Evolutionary conservation across 2,329 filamentous ascomycete genomes (phyloP).

Genomic region (Cladosporium cucumerinum): DNA sequence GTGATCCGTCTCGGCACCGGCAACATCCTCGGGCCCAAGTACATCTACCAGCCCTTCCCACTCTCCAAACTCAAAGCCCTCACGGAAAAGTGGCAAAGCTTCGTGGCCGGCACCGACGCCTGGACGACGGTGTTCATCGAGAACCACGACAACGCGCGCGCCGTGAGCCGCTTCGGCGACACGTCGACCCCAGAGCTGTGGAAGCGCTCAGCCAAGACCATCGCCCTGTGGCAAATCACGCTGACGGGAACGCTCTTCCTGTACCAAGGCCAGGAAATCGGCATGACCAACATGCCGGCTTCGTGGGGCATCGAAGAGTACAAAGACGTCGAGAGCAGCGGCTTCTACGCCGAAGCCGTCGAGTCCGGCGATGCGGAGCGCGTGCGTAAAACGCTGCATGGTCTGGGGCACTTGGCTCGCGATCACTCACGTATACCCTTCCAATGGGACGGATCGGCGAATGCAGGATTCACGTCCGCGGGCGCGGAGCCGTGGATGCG

Average conservation of each 20-base stretch:
- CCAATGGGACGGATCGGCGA: conserved; percentile 61
- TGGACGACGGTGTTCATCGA: conserved; percentile 66
- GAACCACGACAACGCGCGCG: conserved; percentile 63
- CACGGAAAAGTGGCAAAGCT: conserved; percentile 24
- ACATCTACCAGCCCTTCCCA: conserved; percentile 20
- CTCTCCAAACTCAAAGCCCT: conserved; percentile 9
- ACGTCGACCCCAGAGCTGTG: conserved; percentile 36
- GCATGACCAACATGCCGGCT: conserved; percentile 61
- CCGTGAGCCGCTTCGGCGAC: conserved; percentile 52
- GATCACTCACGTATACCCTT: conserved; percentile 71
- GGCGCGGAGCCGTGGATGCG: conserved; percentile 65
- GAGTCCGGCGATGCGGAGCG: conserved; percentile 28
- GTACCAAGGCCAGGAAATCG: conserved; percentile 69
- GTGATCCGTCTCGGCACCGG: conserved; percentile 49
- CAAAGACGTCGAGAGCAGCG: conserved; percentile 59
- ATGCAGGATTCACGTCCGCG: conserved; percentile 63
- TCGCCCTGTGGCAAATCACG: conserved; percentile 55
- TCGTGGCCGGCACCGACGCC: conserved; percentile 58
- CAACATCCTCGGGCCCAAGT: conserved; percentile 22
- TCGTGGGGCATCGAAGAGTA: conserved; percentile 61
- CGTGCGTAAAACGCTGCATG: conserved; percentile 47
- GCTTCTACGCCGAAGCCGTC: conserved; percentile 41
- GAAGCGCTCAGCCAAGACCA: conserved; percentile 54
- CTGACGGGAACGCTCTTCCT: conserved; percentile 63
- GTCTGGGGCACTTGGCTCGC: conserved; percentile 57